phyloP scores from a whole-genome alignment of 352 stramenopile genomes.

The Globisporangium apiculatum region DNA sequence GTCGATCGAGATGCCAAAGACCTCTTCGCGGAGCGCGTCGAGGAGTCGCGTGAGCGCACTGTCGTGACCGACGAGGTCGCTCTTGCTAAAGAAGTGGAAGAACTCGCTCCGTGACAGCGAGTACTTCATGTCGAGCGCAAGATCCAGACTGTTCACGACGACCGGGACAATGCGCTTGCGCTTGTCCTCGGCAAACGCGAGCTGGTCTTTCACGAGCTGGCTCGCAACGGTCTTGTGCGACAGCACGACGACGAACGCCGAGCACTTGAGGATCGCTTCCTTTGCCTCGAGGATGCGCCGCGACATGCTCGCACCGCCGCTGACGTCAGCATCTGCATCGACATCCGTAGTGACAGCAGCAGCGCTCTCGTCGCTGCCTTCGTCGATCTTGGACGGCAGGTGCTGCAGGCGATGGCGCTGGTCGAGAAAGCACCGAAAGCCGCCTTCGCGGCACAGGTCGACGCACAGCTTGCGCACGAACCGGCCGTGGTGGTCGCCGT shows the following conservation, averaged over 20 bases:
- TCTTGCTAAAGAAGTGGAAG: constrained; percentile 71
- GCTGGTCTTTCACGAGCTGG: constrained; percentile 69
- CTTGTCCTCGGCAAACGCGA: constrained; percentile 83
- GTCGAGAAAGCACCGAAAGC: constrained; percentile 64
- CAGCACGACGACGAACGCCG: constrained; percentile 71
- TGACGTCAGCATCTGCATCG: constrained; percentile 46
- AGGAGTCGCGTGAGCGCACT: constrained; percentile 52
- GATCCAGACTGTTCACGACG: constrained; percentile 61
- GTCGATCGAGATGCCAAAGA: constrained; percentile 56
- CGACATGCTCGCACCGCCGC: constrained; percentile 52
- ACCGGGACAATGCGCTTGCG: constrained; percentile 72
- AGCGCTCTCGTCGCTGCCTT: constrained; percentile 15
- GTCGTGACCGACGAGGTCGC: constrained; percentile 72
- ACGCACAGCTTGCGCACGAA: constrained; percentile 67
- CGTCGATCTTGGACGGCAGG: constrained; percentile 13
- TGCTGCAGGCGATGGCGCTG: constrained; percentile 30
- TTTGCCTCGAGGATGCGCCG: constrained; percentile 72
- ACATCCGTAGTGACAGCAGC: constrained; percentile 19
- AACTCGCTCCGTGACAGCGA: constrained; percentile 72
- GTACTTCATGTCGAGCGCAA: constrained; percentile 74
- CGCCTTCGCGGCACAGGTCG: constrained; percentile 41
- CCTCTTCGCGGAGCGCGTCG: constrained; percentile 48
- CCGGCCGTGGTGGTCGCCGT: constrained; percentile 58
- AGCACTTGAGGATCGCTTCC: constrained; percentile 73
- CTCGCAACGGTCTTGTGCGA: constrained; percentile 64